Base-by-base conservation (phyloP, 768 basidiomycete genomes). In the Mycena leptocephala region DNA sequence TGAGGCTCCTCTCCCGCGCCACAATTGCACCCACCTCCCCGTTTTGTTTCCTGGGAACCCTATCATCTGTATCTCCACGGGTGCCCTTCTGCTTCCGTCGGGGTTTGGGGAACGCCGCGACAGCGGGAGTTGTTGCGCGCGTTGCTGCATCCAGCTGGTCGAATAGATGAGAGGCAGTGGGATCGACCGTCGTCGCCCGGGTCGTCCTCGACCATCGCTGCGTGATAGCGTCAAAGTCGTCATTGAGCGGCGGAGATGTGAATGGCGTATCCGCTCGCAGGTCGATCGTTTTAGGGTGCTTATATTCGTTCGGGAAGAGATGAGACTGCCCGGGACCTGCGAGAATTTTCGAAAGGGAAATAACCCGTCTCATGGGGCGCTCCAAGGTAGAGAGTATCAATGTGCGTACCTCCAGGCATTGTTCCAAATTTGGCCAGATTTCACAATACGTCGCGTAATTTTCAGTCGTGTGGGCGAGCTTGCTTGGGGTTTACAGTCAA, bases 191-290 rank as follows among this genome's bases (percentile, higher is more conserved):
- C n/a, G 74, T 75, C 22, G 51, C 55, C 13, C 65, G 5, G 37
- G 77, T 72, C 43, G 69, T 71, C 48, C 59, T 32, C 55, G 72
- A 69, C 68, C 70, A 77, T n/a, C 72, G 26, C 64, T 72, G 77
- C 56, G 81, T 86, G 41, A 82, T 76, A 33, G 84, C 87, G 76
- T 89, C 87, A 64, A 88, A 88, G 70, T 88, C 84, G 62, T 88
- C 87, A 43, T 84, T 82, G 37, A 86, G 82, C 16, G 87, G 85
- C 26, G 84, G 76, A n/a, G 85, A 86, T 32, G 86, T 85, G 8
- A 84, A 84, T 0, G 88, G 85, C 20, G 87, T 82, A 39, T 82
- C 84, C 30, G 85, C 86, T 30, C 87, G 84, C 24, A 87, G 80
- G 70, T 85, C 79, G 5, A 81, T 83, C 75, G 87, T 87, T 39